Base-by-base conservation (phyloP, 257 asterid genomes). In the Solanum acaule region DNA sequence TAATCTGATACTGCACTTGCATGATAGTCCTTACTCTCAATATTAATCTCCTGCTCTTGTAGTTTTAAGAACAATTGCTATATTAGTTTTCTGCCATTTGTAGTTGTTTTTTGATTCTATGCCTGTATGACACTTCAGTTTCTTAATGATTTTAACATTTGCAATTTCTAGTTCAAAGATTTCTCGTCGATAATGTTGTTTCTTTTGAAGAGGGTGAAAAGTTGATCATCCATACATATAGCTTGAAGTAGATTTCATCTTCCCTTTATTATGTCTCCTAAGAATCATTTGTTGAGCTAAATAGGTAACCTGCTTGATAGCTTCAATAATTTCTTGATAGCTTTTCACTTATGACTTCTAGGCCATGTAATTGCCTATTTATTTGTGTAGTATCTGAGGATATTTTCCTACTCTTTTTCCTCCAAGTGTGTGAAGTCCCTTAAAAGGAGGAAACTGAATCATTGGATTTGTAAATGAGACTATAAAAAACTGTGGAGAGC, bases 1-100 rank as follows among this genome's bases (percentile, higher is more conserved):
- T 91, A 92, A 85, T 87, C 68, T 46, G 42, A 46, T 18, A 27
- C 68, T 81, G 86, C 68, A 81, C 42, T 46, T 25, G 35, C 63
- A 14, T 78, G 33, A 42, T 42, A 27, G 18, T 42, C 27, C n/a
- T 42, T 78, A 15, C 16, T 78, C 61, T 25, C 63, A 42, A 13
- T 37, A 76, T 40, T 40, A 42, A 8, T 78, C 3, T 78, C 10
- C 13, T 13, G 35, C 34, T 3, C 2, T 76, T 76, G 14, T 6
- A 35, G 52, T 37, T 18, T 18, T 37, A 35, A 35, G 82, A 75
- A 10, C n/a, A 35, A 20, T 75, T 22, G 52, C 82, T 72, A 27
- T 79, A 79, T 18, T 16, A 29, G 34, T 81, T 29, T 79, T 29
- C 16, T 46, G 16, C 67, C 6, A 1, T 42, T 78, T 78, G 86